Evolutionary conservation across 2,329 filamentous ascomycete species (phyloP).

Genomic region (Sporothrix inflata): DNA sequence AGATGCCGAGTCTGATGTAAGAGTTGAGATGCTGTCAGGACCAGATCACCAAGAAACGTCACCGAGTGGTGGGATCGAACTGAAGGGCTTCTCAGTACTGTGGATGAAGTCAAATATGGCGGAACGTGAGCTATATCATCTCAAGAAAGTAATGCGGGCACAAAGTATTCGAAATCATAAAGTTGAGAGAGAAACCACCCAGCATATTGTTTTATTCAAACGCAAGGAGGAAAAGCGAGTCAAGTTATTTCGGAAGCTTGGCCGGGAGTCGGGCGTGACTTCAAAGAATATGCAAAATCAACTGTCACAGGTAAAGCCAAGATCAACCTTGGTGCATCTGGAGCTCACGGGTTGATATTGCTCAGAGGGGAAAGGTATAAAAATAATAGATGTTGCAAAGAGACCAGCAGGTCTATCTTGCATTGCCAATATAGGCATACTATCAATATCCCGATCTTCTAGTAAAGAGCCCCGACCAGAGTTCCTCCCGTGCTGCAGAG

Average conservation of each 20-base stretch:
- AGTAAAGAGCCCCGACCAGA: background rate
- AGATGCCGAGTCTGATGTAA: background rate
- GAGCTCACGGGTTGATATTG: background rate
- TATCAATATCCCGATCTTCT: background rate
- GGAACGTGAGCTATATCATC: background rate
- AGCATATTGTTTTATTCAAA: too few species aligned
- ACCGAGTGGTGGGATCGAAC: background rate
- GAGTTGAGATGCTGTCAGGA: background rate
- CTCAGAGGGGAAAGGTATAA: background rate
- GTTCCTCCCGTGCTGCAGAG: background rate
- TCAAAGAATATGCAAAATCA: background rate
- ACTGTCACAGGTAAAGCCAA: background rate
- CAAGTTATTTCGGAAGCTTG: too few species aligned
- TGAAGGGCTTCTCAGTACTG: background rate
- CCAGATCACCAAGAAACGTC: background rate
- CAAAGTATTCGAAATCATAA: too few species aligned
- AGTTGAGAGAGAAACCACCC: background rate
- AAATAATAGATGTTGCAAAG: background rate
- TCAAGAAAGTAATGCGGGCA: background rate
- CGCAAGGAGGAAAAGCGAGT: too few species aligned
- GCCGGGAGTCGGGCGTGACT: too few species aligned
- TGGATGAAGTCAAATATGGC: background rate
- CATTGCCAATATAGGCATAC: background rate
- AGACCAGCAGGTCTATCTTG: background rate
- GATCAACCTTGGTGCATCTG: background rate